These are phyloP conservation scores for Pythium graminicola DNA, from an alignment of 352 stramenopile genomes.

Conservation along the genomic window DNA sequence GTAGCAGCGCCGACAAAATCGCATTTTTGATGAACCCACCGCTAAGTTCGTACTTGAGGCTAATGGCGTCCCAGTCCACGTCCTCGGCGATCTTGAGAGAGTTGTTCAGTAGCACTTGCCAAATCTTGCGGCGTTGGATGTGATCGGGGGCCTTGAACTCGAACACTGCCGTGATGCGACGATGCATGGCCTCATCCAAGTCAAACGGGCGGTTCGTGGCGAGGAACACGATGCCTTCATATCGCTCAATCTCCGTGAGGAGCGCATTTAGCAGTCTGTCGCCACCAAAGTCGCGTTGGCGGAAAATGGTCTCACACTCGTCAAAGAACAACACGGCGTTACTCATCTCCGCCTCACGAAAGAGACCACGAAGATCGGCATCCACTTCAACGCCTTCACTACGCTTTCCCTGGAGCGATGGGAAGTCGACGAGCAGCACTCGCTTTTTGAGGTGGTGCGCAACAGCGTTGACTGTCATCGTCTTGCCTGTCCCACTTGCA, in stretches of 20 bases:
- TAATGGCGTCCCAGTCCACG: slow-evolving; percentile 81
- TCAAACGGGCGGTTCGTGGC: slow-evolving; percentile 86
- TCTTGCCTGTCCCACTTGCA: slow-evolving; percentile 85
- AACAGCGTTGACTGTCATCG: slow-evolving; percentile 87
- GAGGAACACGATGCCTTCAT: slow-evolving; percentile 86
- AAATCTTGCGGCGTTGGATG: slow-evolving; percentile 79
- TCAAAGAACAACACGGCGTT: slow-evolving; percentile 89
- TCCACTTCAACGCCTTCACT: slow-evolving; percentile 71
- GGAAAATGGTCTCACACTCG: slow-evolving; percentile 87
- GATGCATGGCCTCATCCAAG: slow-evolving; percentile 87
- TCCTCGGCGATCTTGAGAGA: slow-evolving; percentile 46
- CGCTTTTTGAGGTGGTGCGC: slow-evolving; percentile 81
- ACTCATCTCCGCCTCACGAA: slow-evolving; percentile 85
- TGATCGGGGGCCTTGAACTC: slow-evolving; percentile 84
- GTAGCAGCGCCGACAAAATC: slow-evolving; percentile 76
- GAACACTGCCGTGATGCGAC: slow-evolving; percentile 84
- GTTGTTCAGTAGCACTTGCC: slow-evolving; percentile 61
- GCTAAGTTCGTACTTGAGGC: slow-evolving; percentile 84
- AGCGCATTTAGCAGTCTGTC: slow-evolving; percentile 78
- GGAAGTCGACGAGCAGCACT: slow-evolving; percentile 85
- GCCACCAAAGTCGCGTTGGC: slow-evolving; percentile 70
- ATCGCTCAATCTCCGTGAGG: slow-evolving; percentile 83
- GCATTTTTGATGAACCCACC: slow-evolving; percentile 90
- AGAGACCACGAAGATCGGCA: slow-evolving; percentile 74
- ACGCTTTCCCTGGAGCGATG: slow-evolving; percentile 73